A percentile compares a stretch with the other conserved stretches of the same genome.
Evolutionary conservation across 2,329 filamentous ascomycete species (phyloP).

Genomic region (Lasiodiplodia theobromae): DNA sequence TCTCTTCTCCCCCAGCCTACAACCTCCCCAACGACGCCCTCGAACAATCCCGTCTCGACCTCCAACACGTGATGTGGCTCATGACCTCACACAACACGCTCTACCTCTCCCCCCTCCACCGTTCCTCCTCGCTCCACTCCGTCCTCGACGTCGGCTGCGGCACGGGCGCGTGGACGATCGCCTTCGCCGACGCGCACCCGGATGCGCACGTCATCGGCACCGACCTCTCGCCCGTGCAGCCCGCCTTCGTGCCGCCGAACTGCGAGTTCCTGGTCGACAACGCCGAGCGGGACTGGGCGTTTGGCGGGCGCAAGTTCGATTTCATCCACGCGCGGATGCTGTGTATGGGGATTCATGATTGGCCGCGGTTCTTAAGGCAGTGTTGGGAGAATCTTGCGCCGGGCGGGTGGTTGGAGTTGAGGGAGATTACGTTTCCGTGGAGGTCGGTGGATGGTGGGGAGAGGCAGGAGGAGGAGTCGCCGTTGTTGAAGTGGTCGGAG

Average conservation of each 20-base stretch:
- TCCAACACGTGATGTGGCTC: conserved; percentile 33
- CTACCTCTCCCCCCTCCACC: conserved; percentile 41
- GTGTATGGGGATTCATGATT: conserved; percentile 59
- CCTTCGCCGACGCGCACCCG: conserved; percentile 40
- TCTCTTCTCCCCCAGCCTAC: conserved; percentile 9
- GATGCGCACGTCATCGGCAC: conserved; percentile 54
- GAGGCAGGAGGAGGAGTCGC: neutral
- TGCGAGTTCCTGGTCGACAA: conserved; percentile 33
- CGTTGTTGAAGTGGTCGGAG: conserved; percentile 11
- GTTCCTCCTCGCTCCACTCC: conserved; percentile 8
- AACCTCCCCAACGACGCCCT: conserved; percentile 27
- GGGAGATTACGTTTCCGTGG: conserved; percentile 42
- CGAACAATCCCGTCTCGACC: conserved; percentile 25
- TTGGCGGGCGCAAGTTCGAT: conserved; percentile 57
- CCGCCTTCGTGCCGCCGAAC: conserved; percentile 29
- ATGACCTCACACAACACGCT: conserved; percentile 45
- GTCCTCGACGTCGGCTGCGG: conserved; percentile 36
- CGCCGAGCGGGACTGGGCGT: conserved; percentile 57
- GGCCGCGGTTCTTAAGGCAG: conserved; percentile 54
- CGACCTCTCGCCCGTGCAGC: conserved; percentile 58
- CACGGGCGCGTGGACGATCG: conserved; percentile 29
- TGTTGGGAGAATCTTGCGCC: conserved; percentile 47
- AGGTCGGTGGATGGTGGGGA: conserved; percentile 12
- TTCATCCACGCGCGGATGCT: conserved; percentile 61
- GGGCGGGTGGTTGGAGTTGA: conserved; percentile 56